Conservation (phyloP, 495 filamentous ascomycete genomes). For the Massariosphaeria phaeospora region DNA sequence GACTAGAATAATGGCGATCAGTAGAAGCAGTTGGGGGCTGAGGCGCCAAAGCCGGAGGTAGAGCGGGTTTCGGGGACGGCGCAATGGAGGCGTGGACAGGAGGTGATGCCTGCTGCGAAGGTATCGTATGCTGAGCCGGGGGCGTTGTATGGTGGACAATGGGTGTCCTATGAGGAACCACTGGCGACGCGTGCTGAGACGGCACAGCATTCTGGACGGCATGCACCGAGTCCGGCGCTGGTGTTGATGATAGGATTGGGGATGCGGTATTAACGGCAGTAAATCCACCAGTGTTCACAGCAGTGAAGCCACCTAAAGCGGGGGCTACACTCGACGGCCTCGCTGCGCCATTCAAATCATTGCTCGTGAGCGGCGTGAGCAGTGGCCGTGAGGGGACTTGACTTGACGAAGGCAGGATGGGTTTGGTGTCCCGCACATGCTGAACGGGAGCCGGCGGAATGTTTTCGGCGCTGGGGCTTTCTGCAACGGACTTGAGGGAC, state of each 20-base stretch:
- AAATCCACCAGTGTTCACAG: constrained; percentile 2
- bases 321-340: too few relatives aligned
- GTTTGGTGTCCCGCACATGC: too few relatives aligned
- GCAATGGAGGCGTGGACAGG: background rate
- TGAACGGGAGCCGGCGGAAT: background rate
- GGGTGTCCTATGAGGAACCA: background rate
- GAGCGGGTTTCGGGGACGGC: too few relatives aligned
- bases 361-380: constrained; percentile 11
- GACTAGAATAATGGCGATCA: constrained; percentile 8
- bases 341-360: constrained; percentile 16
- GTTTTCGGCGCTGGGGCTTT: constrained; percentile 6
- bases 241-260: background rate
- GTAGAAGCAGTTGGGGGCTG: too few relatives aligned
- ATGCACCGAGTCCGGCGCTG: background rate
- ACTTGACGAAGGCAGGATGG: too few relatives aligned
- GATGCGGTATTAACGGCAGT: constrained; percentile 14
- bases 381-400: too few relatives aligned
- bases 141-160: background rate
- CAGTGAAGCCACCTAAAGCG: too few relatives aligned
- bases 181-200: background rate
- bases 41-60: too few relatives aligned
- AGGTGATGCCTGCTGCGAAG: background rate
- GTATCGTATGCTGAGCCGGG: background rate
- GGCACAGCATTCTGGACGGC: background rate
- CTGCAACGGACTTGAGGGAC: constrained; percentile 9